Evolutionary conservation across 441 rosid genomes (phyloP), one percentile per base, ranked within the genome.

Genomic region (Pelargonium myrrhifolium): DNA sequence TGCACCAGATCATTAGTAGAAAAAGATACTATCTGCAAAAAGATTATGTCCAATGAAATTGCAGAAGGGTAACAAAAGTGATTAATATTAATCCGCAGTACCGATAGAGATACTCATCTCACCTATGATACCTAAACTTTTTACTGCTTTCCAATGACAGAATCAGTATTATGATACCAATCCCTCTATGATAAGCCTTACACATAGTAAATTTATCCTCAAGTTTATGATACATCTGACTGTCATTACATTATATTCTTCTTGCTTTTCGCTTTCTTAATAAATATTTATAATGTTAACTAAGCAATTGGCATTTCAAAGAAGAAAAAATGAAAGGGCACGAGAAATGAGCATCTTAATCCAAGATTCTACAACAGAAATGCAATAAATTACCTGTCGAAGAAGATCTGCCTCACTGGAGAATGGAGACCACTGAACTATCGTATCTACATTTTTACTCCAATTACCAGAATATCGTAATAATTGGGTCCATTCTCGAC

Each of bases 371-470:
- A 43, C 49, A 51, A 6, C 56, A 51, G 51, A 59, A 15, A 21
- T 5, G 62, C 45, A 53, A 51, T 6, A 4, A 9, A 3, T 74
- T 76, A 94, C 99, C 98, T 93, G 96, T 31, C 73, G 77, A 59
- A 88, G 89, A 66, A 93, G 88, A 61, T 93, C 99, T 1, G 74
- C 75, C 82, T 91, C 91, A 70, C 79, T 75, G 12, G 86, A 75
- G 72, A 82, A 93, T 1, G 97, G 96, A 61, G 96, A 89, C 99
- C 99, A 93, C 18, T 82, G 83, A 65, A 80, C 77, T 31, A 91
- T 69, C 0, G 95, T 88, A 72, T 91, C 92, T 56, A 83, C 73
- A 75, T 87, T 94, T 79, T 64, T 86, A 45, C 74, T 70, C 97
- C 96, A 94, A 69, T 89, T 96, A 76, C 61, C 67, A 47, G 43